Conservation (phyloP, 805 yeast species). For the Spathaspora boniae region DNA sequence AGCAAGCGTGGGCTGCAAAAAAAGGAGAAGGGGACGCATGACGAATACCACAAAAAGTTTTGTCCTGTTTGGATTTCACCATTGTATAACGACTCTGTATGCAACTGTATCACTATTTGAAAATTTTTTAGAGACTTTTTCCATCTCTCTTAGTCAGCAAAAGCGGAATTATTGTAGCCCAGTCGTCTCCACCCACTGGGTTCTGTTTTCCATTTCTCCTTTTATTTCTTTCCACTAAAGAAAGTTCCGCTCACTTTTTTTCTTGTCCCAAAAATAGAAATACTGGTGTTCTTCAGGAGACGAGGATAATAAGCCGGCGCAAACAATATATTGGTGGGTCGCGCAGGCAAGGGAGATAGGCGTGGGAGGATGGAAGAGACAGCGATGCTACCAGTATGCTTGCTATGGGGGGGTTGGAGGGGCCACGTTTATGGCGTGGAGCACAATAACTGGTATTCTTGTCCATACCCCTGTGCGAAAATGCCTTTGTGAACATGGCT, state of each 20-base stretch:
- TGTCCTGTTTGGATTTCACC: not conserved
- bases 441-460: no score
- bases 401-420: no score
- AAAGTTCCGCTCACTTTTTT: not conserved
- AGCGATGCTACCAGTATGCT: no score
- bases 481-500: no score
- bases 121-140: not conserved
- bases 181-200: not conserved
- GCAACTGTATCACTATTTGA: not conserved
- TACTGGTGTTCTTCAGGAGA: no score
- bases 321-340: no score
- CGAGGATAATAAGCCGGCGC: no score
- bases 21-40: not conserved
- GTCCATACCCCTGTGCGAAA: no score
- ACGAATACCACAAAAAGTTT: not conserved
- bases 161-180: not conserved
- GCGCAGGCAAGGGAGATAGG: no score
- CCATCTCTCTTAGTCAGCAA: not conserved
- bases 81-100: not conserved
- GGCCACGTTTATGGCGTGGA: no score
- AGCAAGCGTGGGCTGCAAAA: no score
- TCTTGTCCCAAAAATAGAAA: not conserved
- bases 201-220: not conserved
- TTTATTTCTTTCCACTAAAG: not conserved
- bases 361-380: no score